Evolutionary conservation across 1,139 yeast species (phyloP).

Genomic region (Arxiozyma telluris): DNA sequence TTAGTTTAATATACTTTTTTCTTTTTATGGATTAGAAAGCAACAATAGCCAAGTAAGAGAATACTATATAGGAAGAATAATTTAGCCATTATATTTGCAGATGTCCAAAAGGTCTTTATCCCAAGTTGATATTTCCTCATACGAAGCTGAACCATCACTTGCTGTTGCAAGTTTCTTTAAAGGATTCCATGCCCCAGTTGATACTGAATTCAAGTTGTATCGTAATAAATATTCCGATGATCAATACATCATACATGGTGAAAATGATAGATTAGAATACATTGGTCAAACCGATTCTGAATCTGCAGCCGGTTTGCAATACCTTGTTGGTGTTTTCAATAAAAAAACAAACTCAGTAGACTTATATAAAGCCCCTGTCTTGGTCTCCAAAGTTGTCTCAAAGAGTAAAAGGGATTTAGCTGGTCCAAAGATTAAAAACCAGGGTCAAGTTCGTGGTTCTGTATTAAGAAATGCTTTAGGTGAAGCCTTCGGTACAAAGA

Average conservation of each 20-base stretch:
- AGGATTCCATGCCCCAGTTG: slow-evolving; percentile 56
- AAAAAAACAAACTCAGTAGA: slow-evolving; percentile 51
- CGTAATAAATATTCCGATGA: slow-evolving; percentile 40
- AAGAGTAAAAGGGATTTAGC: slow-evolving; percentile 42
- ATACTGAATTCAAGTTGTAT: slow-evolving; percentile 56
- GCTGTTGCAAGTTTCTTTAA: slow-evolving; percentile 54
- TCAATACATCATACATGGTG: slow-evolving; percentile 59
- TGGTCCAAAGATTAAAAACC: slow-evolving; percentile 56
- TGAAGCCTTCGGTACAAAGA: slow-evolving; percentile 94
- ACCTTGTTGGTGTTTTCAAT: slow-evolving; percentile 64
- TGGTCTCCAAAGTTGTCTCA: slow-evolving; percentile 46
- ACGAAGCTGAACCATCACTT: slow-evolving; percentile 28
- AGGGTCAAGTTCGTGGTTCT: slow-evolving; percentile 41
- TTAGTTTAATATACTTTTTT: background rate
- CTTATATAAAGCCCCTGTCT: slow-evolving; percentile 51
- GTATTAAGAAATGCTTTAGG: slow-evolving; percentile 77
- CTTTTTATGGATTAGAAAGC: background rate
- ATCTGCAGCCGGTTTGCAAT: slow-evolving; percentile 35
- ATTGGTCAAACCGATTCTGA: slow-evolving; percentile 43
- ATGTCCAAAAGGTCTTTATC: slow-evolving; percentile 17
- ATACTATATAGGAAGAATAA: background rate
- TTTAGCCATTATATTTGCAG: background rate
- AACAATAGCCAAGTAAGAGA: background rate
- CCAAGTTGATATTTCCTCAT: slow-evolving; percentile 17
- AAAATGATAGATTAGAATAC: slow-evolving; percentile 62